A percentile compares a stretch with the other conserved stretches of the same genome.
phyloP scores from a whole-genome alignment of 2,329 filamentous ascomycete genomes.

The Capronia americana region DNA sequence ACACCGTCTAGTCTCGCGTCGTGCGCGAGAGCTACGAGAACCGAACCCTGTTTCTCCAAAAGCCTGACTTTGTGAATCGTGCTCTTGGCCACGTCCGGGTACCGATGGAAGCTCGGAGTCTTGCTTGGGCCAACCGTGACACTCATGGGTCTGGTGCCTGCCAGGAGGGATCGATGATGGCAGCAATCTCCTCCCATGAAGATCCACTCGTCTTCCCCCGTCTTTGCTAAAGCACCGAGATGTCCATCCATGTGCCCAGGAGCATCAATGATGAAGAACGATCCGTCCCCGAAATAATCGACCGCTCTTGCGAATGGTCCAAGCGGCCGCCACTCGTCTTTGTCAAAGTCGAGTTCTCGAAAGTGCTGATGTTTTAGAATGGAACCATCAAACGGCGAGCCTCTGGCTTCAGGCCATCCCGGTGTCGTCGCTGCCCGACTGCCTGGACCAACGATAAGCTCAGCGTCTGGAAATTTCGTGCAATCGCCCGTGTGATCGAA shows the following conservation, averaged over 20 bases:
- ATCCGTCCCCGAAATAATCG: constrained; percentile 64
- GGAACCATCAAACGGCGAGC: constrained; percentile 30
- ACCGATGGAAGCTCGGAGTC: constrained; percentile 39
- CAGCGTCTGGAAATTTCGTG: constrained; percentile 55
- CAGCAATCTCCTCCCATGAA: constrained; percentile 59
- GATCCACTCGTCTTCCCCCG: constrained; percentile 49
- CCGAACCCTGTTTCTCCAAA: constrained; percentile 20
- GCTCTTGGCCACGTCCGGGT: constrained; percentile 33
- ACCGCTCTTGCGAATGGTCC: constrained; percentile 39
- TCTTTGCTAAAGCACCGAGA: constrained; percentile 37
- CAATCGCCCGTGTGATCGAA: constrained; percentile 59
- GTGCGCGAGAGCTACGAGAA: constrained; percentile 20
- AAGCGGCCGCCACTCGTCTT: constrained; percentile 48
- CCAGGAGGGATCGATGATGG: constrained; percentile 46
- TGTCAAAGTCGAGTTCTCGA: constrained; percentile 42
- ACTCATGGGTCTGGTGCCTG: constrained; percentile 15
- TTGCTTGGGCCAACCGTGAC: constrained; percentile 13
- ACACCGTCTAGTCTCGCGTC: constrained; percentile 13
- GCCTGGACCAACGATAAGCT: constrained; percentile 61
- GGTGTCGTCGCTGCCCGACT: constrained; percentile 56
- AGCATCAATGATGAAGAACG: constrained; percentile 60
- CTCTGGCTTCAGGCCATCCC: constrained; percentile 53
- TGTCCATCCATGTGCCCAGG: constrained; percentile 43
- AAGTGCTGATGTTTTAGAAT: constrained; percentile 44
- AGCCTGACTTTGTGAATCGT: constrained; percentile 37